These are phyloP conservation scores for Fusarium xylarioides DNA, from an alignment of 2,329 filamentous ascomycete species.

Conservation along the genomic window DNA sequence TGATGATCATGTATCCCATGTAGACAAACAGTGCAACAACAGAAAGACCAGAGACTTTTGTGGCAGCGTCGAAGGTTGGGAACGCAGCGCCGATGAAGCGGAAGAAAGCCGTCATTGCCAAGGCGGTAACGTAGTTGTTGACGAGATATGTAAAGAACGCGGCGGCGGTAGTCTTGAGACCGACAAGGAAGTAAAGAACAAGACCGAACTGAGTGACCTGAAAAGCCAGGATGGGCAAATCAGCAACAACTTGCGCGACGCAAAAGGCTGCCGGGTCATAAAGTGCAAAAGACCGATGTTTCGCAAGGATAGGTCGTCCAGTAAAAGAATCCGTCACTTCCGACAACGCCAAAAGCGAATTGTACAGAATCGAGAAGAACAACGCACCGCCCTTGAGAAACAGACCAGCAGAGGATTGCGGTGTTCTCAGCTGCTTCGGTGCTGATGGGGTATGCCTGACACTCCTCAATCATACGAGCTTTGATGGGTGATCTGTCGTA, in stretches of 20 bases:
- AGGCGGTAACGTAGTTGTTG: constrained; percentile 43
- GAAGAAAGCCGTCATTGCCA: constrained; percentile 66
- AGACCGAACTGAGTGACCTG: constrained; percentile 67
- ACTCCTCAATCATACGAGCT: constrained; percentile 61
- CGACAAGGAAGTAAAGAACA: constrained; percentile 71
- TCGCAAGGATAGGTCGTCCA: constrained; percentile 66
- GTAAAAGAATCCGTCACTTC: constrained; percentile 72
- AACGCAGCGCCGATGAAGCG: constrained; percentile 65
- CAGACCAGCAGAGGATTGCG: constrained; percentile 61
- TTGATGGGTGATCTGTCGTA: constrained; percentile 64
- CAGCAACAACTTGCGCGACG: constrained; percentile 62
- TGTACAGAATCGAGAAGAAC: constrained; percentile 72
- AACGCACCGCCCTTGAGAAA: constrained; percentile 71
- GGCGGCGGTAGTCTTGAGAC: constrained; percentile 58
- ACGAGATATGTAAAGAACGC: constrained; percentile 71
- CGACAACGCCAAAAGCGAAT: constrained; percentile 68
- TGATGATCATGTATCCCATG: constrained; percentile 70
- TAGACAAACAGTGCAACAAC: constrained; percentile 67
- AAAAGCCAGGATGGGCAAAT: constrained; percentile 65
- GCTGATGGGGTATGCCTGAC: constrained; percentile 60
- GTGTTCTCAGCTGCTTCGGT: constrained; percentile 59
- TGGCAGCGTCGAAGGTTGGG: constrained; percentile 64
- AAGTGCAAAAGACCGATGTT: constrained; percentile 66
- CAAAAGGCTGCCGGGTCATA: constrained; percentile 68
- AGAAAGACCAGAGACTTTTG: constrained; percentile 62